A percentile compares a stretch with the other conserved stretches of the same genome.
These are phyloP conservation scores for Fusarium penzigii DNA, from an alignment of 2,329 filamentous ascomycete genomes.

Conservation along the genomic window DNA sequence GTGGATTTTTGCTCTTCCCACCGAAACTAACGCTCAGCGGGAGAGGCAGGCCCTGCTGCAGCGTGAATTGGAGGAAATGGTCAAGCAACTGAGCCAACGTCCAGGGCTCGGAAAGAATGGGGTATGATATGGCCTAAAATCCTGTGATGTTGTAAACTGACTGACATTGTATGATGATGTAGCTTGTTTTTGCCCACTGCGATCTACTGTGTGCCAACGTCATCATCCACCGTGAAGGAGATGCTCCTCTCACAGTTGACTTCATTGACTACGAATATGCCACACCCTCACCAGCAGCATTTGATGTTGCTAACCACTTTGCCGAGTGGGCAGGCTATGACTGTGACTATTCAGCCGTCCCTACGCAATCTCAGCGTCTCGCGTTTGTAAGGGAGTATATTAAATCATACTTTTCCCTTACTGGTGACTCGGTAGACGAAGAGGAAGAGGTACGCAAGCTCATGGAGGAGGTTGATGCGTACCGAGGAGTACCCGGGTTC, in stretches of 20 bases:
- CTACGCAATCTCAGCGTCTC: constrained; percentile 72
- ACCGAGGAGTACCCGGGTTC: constrained; percentile 87
- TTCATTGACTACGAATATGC: constrained; percentile 99
- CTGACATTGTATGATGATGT: constrained; percentile 14
- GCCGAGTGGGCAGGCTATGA: constrained; percentile 98
- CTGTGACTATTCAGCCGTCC: constrained; percentile 84
- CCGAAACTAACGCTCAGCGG: constrained; percentile 67
- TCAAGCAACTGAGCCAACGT: constrained; percentile 71
- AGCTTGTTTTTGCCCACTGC: constrained; percentile 93
- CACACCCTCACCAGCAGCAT: constrained; percentile 88
- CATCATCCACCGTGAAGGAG: constrained; percentile 64
- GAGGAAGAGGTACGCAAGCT: constrained; percentile 69
- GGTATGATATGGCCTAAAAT: constrained; percentile 48
- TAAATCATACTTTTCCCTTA: constrained; percentile 64
- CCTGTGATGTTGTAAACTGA: constrained; percentile 1
- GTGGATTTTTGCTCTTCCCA: constrained; percentile 87
- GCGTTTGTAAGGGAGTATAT: constrained; percentile 86
- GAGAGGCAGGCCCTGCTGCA: constrained; percentile 69
- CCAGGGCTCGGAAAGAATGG: constrained; percentile 75
- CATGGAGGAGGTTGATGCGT: constrained; percentile 79
- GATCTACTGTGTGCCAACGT: constrained; percentile 96
- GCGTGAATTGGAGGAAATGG: constrained; percentile 70
- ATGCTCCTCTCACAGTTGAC: constrained; percentile 46
- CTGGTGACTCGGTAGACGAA: constrained; percentile 47
- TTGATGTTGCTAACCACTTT: constrained; percentile 97